These are phyloP conservation scores for Cyclotella choctawhatcheeana DNA, from an alignment of 108 stramenopile genomes.

Conservation along the genomic window DNA sequence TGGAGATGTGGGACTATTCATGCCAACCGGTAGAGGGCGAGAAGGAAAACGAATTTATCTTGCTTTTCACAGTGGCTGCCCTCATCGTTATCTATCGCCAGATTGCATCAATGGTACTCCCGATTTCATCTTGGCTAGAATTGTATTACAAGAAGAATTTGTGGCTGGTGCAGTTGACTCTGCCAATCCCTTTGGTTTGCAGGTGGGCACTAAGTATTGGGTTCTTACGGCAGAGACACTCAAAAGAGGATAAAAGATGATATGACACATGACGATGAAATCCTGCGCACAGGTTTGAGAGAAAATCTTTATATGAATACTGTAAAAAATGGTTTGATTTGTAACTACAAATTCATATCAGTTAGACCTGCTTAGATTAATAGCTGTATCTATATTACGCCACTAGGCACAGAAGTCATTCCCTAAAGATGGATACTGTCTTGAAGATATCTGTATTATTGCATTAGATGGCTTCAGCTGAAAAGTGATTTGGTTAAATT, in stretches of 20 bases:
- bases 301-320: neutral
- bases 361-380: too few species aligned
- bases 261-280: neutral
- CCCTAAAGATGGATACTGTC: too few species aligned
- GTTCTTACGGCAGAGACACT: conserved; percentile 82
- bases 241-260: conserved; percentile 48
- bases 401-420: too few species aligned
- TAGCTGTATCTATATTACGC: too few species aligned
- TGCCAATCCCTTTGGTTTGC: conserved; percentile 87
- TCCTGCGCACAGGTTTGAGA: neutral
- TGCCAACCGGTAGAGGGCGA: conserved; percentile 79
- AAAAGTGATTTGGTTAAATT: too few species aligned
- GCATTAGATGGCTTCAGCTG: too few species aligned
- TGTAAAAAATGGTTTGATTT: neutral
- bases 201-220: conserved; percentile 85
- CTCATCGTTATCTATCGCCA: conserved; percentile 81
- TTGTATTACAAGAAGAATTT: conserved; percentile 78
- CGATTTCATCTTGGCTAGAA: conserved; percentile 83
- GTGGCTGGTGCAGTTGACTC: conserved; percentile 74
- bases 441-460: too few species aligned
- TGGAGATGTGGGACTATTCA: conserved; percentile 86
- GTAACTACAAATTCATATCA: neutral
- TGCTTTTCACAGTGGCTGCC: conserved; percentile 84
- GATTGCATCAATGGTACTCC: conserved; percentile 75
- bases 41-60: conserved; percentile 79